Evolutionary conservation across 768 basidiomycete species (phyloP).

Genomic region (Cystofilobasidium ferigula): DNA sequence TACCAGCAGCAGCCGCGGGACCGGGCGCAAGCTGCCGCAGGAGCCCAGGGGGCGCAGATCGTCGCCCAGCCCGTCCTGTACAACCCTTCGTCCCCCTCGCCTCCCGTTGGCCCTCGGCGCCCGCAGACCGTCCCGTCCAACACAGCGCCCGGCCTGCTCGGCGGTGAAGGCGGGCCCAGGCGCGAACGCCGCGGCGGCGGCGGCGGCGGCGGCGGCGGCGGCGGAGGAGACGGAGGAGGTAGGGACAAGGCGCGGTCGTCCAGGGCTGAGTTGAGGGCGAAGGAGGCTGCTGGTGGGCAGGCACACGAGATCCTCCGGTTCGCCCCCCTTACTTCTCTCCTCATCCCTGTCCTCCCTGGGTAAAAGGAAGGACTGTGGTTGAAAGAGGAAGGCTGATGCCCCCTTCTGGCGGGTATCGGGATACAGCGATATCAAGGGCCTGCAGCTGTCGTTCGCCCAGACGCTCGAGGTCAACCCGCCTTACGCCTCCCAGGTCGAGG

Average conservation of each 20-base stretch:
- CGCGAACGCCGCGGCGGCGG: not conserved
- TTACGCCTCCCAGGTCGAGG: slow-evolving; percentile 77
- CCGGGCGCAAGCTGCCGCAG: no score
- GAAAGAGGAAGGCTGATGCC: no score
- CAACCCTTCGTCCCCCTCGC: not conserved
- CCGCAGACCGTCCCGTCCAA: not conserved
- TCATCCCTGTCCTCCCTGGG: not conserved
- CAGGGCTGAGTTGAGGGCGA: not conserved
- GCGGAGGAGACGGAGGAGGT: not conserved
- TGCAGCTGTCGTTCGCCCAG: slow-evolving; percentile 61
- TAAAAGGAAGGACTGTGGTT: not conserved
- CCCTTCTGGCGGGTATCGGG: not conserved
- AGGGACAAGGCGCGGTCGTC: no score
- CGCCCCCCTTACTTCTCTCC: not conserved
- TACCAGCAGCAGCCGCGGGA: no score
- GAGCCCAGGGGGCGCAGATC: not conserved
- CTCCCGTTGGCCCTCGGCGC: not conserved
- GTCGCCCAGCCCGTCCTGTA: not conserved
- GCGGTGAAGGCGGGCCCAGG: not conserved
- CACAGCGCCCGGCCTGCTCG: not conserved
- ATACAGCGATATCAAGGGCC: slow-evolving; percentile 63
- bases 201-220: not conserved
- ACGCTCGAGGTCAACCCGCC: slow-evolving; percentile 57
- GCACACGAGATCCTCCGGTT: not conserved
- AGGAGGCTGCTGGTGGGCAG: not conserved